Conservation (phyloP, 179 eudicot species). For the Amaranthus tricolor region DNA sequence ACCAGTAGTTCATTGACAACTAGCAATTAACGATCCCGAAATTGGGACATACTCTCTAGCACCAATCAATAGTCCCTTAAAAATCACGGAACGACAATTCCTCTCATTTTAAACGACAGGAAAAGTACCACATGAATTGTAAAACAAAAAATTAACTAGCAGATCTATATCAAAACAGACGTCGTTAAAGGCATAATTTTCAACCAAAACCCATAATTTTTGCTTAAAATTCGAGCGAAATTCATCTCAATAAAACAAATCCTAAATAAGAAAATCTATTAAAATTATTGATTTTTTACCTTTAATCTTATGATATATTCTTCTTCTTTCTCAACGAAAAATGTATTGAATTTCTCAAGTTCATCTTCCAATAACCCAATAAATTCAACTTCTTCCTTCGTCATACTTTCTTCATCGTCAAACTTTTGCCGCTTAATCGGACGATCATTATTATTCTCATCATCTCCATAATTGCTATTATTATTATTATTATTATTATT, state of each 20-base stretch:
- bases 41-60: slow-evolving; percentile 6
- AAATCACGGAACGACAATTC: slow-evolving; percentile 7
- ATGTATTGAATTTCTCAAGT: slow-evolving; percentile 77
- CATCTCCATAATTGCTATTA: background rate
- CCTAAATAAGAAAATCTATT: background rate
- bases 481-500: background rate
- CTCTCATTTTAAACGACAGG: slow-evolving; percentile 9
- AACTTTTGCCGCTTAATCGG: slow-evolving; percentile 43
- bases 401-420: slow-evolving; percentile 37
- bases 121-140: background rate
- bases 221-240: background rate
- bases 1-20: background rate
- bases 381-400: slow-evolving; percentile 66
- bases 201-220: too few species aligned
- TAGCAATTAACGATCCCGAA: slow-evolving; percentile 9
- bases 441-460: slow-evolving; percentile 21
- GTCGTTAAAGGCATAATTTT: too few species aligned
- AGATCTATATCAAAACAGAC: slow-evolving; percentile 2
- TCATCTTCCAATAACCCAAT: slow-evolving; percentile 68
- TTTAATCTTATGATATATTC: slow-evolving; percentile 83
- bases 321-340: slow-evolving; percentile 88
- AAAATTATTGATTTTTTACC: slow-evolving; percentile 35
- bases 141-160: background rate
- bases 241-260: background rate
- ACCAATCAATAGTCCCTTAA: background rate